phyloP scores from a whole-genome alignment of 257 asterid genomes.

The Anisodus acutangulus region DNA sequence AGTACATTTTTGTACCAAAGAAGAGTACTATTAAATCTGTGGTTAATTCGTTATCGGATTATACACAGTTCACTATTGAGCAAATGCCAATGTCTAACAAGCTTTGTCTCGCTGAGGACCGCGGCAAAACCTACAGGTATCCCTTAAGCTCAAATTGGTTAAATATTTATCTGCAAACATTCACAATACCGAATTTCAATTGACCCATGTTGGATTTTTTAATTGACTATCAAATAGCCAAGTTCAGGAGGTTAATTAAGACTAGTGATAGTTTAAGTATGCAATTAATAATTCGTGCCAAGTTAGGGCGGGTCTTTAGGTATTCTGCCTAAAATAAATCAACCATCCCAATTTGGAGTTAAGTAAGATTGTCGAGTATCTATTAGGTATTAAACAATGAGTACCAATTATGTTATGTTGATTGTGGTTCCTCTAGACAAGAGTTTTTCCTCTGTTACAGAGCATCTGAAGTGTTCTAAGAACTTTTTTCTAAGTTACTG shows the following conservation, averaged over 20 bases:
- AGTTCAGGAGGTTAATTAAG: not conserved
- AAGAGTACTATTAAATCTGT: constrained; percentile 47
- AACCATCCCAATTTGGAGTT: not conserved
- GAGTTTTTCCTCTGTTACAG: not conserved
- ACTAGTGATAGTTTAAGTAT: not conserved
- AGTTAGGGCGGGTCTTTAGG: no score
- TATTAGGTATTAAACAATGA: not conserved
- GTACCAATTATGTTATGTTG: not conserved
- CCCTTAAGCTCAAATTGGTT: not conserved
- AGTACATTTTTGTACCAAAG: constrained; percentile 55
- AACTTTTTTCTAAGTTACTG: not conserved
- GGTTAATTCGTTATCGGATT: constrained; percentile 48
- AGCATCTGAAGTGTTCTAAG: not conserved
- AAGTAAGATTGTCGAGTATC: not conserved
- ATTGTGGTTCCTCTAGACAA: not conserved
- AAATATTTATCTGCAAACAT: not conserved
- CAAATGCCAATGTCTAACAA: constrained; percentile 65
- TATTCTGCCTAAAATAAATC: not conserved
- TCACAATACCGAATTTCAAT: not conserved
- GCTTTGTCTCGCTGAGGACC: constrained; percentile 58
- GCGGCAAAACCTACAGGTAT: constrained; percentile 50
- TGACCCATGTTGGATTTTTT: not conserved
- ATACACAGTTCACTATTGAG: constrained; percentile 61
- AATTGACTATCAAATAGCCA: no score
- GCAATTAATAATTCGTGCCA: no score